A percentile compares a stretch with the other conserved stretches of the same genome.
Conservation (phyloP, 1,284 basidiomycete species). For the Rhodotorula mucilaginosa region DNA sequence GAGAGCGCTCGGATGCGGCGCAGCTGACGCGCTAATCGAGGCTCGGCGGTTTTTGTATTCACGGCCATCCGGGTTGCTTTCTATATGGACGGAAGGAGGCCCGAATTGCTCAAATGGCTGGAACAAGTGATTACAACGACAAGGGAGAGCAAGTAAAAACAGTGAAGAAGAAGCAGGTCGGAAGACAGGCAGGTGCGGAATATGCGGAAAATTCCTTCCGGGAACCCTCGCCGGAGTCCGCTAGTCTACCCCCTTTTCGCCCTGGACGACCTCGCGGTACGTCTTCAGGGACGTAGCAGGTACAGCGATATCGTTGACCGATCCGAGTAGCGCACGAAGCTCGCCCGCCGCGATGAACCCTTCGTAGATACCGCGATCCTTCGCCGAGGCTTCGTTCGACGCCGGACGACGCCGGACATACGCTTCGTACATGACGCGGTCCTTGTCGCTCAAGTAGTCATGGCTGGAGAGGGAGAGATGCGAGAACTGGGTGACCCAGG, state of each 20-base stretch:
- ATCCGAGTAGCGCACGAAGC: not conserved
- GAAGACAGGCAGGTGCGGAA: not conserved
- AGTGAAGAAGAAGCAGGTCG: too few relatives aligned
- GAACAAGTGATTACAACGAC: too few relatives aligned
- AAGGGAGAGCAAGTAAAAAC: too few relatives aligned
- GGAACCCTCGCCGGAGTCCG: not conserved
- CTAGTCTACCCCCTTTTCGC: not conserved
- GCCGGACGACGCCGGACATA: too few relatives aligned
- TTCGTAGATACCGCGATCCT: slow-evolving; percentile 7
- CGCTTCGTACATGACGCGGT: slow-evolving; percentile 37
- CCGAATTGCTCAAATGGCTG: too few relatives aligned
- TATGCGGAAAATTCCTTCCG: not conserved
- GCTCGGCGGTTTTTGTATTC: too few relatives aligned
- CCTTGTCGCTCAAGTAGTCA: slow-evolving; percentile 48
- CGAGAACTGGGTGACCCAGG: slow-evolving; percentile 53
- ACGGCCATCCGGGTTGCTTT: too few relatives aligned
- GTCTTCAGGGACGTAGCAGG: not conserved
- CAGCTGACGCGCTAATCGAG: too few relatives aligned
- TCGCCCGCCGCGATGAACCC: not conserved
- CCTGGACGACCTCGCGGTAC: slow-evolving; percentile 4
- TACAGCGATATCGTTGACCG: not conserved
- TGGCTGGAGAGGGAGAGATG: slow-evolving; percentile 20
- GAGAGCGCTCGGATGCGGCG: too few relatives aligned
- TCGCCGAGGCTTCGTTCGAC: slow-evolving; percentile 6
- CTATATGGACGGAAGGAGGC: too few relatives aligned